These are phyloP conservation scores for Magnaporthales sp. DNA, from an alignment of 2,329 filamentous ascomycete genomes.

Conservation along the genomic window DNA sequence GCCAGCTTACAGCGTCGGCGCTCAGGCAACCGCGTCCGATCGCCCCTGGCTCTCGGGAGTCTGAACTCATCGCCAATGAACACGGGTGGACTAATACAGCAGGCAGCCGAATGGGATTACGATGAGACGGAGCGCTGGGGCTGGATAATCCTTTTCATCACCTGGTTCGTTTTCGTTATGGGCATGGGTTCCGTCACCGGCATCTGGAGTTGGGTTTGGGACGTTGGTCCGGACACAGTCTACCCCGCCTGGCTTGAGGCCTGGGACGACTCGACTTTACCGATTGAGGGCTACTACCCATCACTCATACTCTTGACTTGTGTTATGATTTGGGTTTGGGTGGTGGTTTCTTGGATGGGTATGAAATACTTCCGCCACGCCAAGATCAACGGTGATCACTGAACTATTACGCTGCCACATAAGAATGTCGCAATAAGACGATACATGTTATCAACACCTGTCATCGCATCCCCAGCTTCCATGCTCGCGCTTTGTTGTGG, in stretches of 20 bases:
- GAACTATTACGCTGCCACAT: background rate
- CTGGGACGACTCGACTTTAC: constrained; percentile 77
- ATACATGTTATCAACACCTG: background rate
- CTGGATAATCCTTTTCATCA: constrained; percentile 83
- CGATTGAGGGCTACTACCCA: constrained; percentile 95
- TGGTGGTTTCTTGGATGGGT: constrained; percentile 91
- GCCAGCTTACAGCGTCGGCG: constrained; percentile 33
- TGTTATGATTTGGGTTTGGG: constrained; percentile 99
- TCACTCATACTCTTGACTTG: constrained; percentile 85
- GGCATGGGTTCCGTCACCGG: constrained; percentile 95
- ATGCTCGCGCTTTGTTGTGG: no score
- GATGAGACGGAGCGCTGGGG: constrained; percentile 97
- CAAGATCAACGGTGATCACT: constrained; percentile 60
- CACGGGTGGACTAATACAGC: constrained; percentile 20
- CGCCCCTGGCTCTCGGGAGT: constrained; percentile 45
- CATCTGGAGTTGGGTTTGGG: constrained; percentile 98
- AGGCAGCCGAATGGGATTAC: constrained; percentile 66
- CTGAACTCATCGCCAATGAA: constrained; percentile 32
- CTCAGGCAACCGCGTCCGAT: constrained; percentile 42
- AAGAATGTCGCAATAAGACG: background rate
- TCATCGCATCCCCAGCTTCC: background rate
- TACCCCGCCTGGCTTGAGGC: constrained; percentile 82
- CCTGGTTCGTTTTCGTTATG: constrained; percentile 92
- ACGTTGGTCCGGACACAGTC: constrained; percentile 92
- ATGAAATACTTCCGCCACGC: constrained; percentile 99